These are phyloP conservation scores for Tinospora cordifolia DNA, from an alignment of 164 flowering plant species.

Conservation along the genomic window DNA sequence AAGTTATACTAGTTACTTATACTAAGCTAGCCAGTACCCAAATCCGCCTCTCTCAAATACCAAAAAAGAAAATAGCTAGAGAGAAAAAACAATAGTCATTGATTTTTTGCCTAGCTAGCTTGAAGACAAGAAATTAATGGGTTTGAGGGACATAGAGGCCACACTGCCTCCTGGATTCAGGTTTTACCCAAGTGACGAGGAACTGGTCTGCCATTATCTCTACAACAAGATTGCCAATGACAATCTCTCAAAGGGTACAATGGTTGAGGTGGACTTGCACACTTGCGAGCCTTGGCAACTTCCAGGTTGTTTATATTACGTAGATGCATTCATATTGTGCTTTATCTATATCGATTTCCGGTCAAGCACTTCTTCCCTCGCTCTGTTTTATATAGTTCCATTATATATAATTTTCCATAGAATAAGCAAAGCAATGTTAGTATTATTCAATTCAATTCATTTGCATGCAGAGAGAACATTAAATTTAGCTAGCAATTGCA, in stretches of 20 bases:
- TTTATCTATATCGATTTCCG: not conserved
- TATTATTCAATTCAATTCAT: too few relatives aligned
- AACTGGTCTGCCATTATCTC: conserved; percentile 76
- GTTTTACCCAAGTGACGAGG: conserved; percentile 80
- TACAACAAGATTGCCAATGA: conserved; percentile 59
- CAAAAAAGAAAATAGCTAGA: too few relatives aligned
- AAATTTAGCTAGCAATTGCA: too few relatives aligned
- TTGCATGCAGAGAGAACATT: too few relatives aligned
- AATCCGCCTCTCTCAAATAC: too few relatives aligned
- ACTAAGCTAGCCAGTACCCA: too few relatives aligned
- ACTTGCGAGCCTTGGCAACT: conserved; percentile 92
- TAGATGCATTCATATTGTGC: not conserved
- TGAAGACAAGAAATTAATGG: conserved; percentile 33
- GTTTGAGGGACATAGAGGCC: conserved; percentile 63
- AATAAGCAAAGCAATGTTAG: too few relatives aligned
- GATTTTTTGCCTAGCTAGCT: conserved; percentile 13
- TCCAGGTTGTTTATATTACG: conserved; percentile 51
- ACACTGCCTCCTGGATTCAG: conserved; percentile 79
- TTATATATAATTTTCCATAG: too few relatives aligned
- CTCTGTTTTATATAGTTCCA: not conserved
- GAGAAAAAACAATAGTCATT: too few relatives aligned
- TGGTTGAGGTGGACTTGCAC: conserved; percentile 80
- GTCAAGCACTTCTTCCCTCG: not conserved
- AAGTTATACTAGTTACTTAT: too few relatives aligned
- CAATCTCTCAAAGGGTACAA: conserved; percentile 40